Conservation (phyloP, 495 filamentous ascomycete genomes). For the Penicillium diatomitis region DNA sequence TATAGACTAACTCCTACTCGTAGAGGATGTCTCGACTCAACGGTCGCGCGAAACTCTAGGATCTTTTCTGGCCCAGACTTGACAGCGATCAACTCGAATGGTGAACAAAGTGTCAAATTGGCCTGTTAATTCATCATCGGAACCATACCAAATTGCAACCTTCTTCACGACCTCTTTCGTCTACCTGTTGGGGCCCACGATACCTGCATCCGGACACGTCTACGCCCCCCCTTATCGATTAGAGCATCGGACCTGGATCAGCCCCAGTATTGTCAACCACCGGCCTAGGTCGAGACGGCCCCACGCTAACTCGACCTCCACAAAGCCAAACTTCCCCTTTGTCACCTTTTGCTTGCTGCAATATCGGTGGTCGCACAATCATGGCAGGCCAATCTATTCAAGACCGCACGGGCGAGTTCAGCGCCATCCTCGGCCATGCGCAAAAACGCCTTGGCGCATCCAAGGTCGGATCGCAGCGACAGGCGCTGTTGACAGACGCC, state of each 20-base stretch:
- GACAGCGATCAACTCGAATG: no score
- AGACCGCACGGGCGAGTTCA: constrained; percentile 93
- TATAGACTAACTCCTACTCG: no score
- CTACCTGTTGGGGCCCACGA: not conserved
- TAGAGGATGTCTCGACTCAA: no score
- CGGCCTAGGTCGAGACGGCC: constrained; percentile 1
- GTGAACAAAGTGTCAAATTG: no score
- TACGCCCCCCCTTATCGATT: constrained; percentile 15
- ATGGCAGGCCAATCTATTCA: constrained; percentile 73
- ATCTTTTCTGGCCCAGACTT: no score
- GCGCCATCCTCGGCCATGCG: constrained; percentile 74
- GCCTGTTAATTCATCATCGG: no score
- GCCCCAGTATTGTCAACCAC: not conserved
- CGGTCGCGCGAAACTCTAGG: no score
- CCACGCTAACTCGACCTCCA: constrained; percentile 1
- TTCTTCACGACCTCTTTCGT: no score
- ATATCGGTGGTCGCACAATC: not conserved
- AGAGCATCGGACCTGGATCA: not conserved
- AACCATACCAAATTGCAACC: no score
- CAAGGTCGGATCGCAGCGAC: constrained; percentile 67
- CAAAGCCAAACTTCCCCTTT: not conserved
- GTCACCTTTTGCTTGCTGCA: not conserved
- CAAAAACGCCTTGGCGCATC: constrained; percentile 61
- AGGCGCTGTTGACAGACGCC: constrained; percentile 67
- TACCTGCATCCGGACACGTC: constrained; percentile 20